Evolutionary conservation across 1,284 basidiomycete genomes (phyloP), one percentile per base, ranked within the genome.

Genomic region (Macrocystidia cucumis): DNA sequence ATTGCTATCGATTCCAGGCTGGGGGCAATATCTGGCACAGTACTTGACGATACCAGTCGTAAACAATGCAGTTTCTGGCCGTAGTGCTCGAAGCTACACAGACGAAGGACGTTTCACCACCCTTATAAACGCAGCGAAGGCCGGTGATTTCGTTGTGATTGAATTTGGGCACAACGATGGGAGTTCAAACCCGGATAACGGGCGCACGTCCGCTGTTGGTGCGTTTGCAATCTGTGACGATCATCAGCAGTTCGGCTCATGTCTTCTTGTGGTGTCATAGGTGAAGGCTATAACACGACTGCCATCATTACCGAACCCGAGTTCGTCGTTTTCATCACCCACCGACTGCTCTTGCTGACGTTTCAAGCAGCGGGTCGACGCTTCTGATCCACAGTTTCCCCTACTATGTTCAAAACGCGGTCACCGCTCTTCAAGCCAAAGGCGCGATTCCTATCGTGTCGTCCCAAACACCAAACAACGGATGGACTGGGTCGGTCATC

Each of bases 121-220:
- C 5, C 38, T 58, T 29, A 44, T 50, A 33, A 37, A 39, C 21
- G 35, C 39, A 22, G 49, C 46, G 5, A 45, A 49, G 21, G 34
- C 38, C 0, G 49, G 55, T 5, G 59, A 61, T 41, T 55, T 47
- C 39, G 60, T 59, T 25, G 46, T 62, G 32, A 60, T 62, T 36
- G 60, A 63, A 40, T 63, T 63, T 37, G 60, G 60, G 14, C 59
- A 62, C 49, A 62, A 61, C 40, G 60, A 61, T 32, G 59, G 42
- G 11, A 46, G 41, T 13, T 29, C 44, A n/a, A 43, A 44, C 7
- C 32, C 49, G 26, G 45, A 55, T 37, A 46, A 53, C 20, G 51
- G 50, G 5, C 41, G 49, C 12, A 47, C 52, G 34, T 47, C 47
- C 34, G 51, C 51, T 3, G 50, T 52, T 24, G 50, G 49, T n/a